These are phyloP conservation scores for Pythium myriotylum DNA, from an alignment of 352 stramenopile genomes.

Conservation along the genomic window DNA sequence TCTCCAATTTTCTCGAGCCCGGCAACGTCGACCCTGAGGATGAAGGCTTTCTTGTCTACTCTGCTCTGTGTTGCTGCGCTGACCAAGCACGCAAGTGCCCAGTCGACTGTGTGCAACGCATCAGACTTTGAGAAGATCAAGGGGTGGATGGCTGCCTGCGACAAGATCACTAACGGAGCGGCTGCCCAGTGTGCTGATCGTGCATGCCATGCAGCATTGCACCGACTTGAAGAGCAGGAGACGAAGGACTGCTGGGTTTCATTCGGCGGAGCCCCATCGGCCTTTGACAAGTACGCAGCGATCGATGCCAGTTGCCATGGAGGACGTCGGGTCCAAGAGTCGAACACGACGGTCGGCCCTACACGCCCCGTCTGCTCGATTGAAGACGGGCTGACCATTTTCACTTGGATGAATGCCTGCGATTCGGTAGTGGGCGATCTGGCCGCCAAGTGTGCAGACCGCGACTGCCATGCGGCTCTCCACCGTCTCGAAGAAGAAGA, in stretches of 20 bases:
- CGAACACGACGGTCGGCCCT: not conserved
- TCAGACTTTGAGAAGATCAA: conserved; percentile 15
- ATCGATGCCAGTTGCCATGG: conserved; percentile 51
- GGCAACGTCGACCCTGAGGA: not conserved
- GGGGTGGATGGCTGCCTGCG: conserved; percentile 36
- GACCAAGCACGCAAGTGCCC: not conserved
- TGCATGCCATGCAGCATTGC: conserved; percentile 39
- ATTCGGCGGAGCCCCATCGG: conserved; percentile 26
- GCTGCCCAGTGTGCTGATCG: conserved; percentile 39
- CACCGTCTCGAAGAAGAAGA: conserved; percentile 49
- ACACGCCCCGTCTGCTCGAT: conserved; percentile 2
- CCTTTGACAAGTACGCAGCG: conserved; percentile 41
- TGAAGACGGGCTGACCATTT: conserved; percentile 13
- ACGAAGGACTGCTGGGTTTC: conserved; percentile 38
- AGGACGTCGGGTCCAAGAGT: conserved; percentile 37
- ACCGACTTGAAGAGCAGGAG: conserved; percentile 48
- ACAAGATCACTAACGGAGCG: conserved; percentile 35
- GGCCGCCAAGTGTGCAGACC: conserved; percentile 38
- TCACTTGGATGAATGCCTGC: conserved; percentile 34
- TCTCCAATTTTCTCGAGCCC: conserved; percentile 3
- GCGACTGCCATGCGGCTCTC: conserved; percentile 37
- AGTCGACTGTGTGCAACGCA: conserved; percentile 5
- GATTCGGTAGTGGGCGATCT: conserved; percentile 40
- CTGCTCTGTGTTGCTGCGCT: not conserved
- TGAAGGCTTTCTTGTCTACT: conserved; percentile 6